Percentiles rank a stretch among this genome's conserved stretches.
Conservation (phyloP, 257 asterid genomes). For the Euphrasia confusa region DNA sequence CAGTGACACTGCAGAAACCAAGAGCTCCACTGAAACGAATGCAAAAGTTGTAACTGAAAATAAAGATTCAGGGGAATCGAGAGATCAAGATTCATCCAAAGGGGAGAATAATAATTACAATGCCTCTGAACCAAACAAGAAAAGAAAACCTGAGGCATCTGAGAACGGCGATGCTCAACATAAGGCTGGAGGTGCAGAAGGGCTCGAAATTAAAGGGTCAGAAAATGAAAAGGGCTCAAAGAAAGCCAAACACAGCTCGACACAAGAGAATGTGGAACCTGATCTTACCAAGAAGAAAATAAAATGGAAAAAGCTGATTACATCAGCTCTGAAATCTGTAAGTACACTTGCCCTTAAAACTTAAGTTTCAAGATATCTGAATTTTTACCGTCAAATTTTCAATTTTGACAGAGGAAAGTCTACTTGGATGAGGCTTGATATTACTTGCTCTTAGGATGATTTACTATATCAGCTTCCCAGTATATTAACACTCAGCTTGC, state of each 20-base stretch:
- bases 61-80: constrained; percentile 30
- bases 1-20: constrained; percentile 37
- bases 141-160: constrained; percentile 56
- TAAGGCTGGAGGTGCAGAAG: constrained; percentile 30
- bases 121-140: constrained; percentile 37
- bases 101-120: constrained; percentile 30
- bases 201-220: constrained; percentile 34
- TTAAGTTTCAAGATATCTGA: constrained; percentile 5
- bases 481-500: constrained; percentile 24
- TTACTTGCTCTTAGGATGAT: neutral
- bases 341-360: constrained; percentile 21
- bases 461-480: neutral
- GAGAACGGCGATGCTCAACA: constrained; percentile 35
- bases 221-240: constrained; percentile 35
- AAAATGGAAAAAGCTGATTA: constrained; percentile 86
- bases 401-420: neutral
- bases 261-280: constrained; percentile 25
- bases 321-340: constrained; percentile 72
- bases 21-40: constrained; percentile 27
- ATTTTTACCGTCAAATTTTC: neutral
- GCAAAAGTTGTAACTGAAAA: constrained; percentile 30
- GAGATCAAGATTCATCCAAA: constrained; percentile 38
- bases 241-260: constrained; percentile 44
- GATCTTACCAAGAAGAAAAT: constrained; percentile 41
- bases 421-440: neutral